Percentiles rank a stretch among this genome's conserved stretches.
These are phyloP conservation scores for Mrakiaceae sp. DNA, from an alignment of 1,284 basidiomycete species.

Conservation along the genomic window DNA sequence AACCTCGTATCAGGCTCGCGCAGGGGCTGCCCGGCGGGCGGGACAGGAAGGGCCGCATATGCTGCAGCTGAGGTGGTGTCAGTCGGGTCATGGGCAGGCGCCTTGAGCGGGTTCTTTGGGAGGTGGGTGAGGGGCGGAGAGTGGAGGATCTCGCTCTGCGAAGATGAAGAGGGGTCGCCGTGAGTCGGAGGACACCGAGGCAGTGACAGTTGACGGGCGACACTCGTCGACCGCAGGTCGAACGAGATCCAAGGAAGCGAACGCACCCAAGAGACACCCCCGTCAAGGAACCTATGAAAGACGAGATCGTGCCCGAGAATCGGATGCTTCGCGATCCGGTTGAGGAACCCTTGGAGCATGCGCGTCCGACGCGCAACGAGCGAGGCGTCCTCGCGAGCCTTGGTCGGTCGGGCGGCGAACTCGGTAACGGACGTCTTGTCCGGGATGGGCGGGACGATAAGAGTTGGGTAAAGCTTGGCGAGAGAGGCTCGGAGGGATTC, in stretches of 20 bases:
- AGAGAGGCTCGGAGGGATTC: conserved; percentile 80
- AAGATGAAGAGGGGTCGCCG: background rate
- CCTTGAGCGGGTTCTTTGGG: conserved; percentile 91
- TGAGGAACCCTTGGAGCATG: conserved; percentile 90
- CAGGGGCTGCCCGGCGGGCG: conserved; percentile 72
- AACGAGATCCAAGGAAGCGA: background rate
- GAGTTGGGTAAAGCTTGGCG: conserved; percentile 80
- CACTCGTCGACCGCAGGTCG: background rate
- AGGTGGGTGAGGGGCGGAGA: conserved; percentile 80
- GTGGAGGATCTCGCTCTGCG: conserved; percentile 74
- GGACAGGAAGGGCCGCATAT: conserved; percentile 76
- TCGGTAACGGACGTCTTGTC: conserved; percentile 92
- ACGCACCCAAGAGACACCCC: conserved; percentile 86
- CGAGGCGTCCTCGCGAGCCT: conserved; percentile 89
- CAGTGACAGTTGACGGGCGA: conserved; percentile 20
- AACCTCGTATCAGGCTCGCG: conserved; percentile 86
- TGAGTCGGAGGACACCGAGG: conserved; percentile 6
- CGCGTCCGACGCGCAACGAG: conserved; percentile 87
- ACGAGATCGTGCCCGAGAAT: conserved; percentile 89
- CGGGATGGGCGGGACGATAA: conserved; percentile 96
- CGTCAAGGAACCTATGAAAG: conserved; percentile 88
- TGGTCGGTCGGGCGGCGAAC: conserved; percentile 93
- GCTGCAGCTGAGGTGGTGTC: conserved; percentile 60
- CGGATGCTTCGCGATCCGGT: conserved; percentile 76
- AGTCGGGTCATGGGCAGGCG: conserved; percentile 87